Base-by-base conservation (phyloP, 495 filamentous ascomycete species). In the Jackrogersella minutella region DNA sequence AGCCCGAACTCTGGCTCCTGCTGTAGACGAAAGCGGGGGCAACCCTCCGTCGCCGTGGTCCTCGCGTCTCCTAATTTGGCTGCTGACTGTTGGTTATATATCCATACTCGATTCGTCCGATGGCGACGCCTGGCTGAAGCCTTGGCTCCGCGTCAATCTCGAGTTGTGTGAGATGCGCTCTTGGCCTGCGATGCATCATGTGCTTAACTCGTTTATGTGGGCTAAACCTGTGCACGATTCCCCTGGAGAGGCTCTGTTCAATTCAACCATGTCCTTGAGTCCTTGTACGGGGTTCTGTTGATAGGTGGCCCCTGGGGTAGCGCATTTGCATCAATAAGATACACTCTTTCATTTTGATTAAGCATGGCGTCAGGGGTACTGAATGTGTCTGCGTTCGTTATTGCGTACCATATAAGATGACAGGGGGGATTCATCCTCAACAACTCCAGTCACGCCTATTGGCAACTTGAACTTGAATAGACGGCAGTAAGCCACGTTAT, bases 41-140 rank as follows among this genome's bases (percentile, higher is more conserved):
- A 50, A 3, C 26, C 34, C 62, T 13, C 10, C 5, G 3, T 26
- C 40, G 6, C 11, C 16, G 10, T 33, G 43, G 5, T 44, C 67
- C 2, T 54, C 68, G 9, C 52, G 34, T 1, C n/a, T 72, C 2
- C 37, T 71, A 9, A 40, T 79, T 3, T 80, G 79, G 79, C 61
- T 82, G 5, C 57, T 80, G 11, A 77, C 76, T 39, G 50, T 76
- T 10, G 77, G 77, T 5, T 73, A 68, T 3, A 54, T 77, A 1
- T 72, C 76, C 40, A 36, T 81, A 7, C 77, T 78, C 22, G 63
- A 36, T 11, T 43, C 24, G 1, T 54, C 22, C 6, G 66, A 78
- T 7, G 26, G 6, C 37, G 74, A 73, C 8, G 51, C 7, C 13
- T 79, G 77, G 77, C 33, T 77, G 50, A 67, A 43, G 40, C 63